phyloP scores from a whole-genome alignment of 176 grass and related monocot genomes.

The Paspalum notatum region DNA sequence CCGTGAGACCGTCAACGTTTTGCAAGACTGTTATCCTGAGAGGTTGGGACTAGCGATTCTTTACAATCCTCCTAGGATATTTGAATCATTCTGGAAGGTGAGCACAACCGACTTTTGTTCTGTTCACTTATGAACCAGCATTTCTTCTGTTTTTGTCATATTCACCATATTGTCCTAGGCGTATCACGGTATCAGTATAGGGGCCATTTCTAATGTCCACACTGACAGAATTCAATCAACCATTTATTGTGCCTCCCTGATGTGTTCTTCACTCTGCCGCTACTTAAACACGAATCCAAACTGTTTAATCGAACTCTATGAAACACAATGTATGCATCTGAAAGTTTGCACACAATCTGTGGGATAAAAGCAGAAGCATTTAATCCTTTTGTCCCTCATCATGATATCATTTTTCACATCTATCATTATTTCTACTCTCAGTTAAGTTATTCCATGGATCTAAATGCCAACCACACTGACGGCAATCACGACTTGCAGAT shows the following conservation, averaged over 20 bases:
- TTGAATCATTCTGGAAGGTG: conserved; percentile 89
- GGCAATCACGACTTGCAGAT: conserved; percentile 50
- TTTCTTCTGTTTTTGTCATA: conserved; percentile 6
- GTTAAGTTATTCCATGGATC: neutral
- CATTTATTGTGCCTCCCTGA: neutral
- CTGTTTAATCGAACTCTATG: neutral
- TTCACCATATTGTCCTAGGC: neutral
- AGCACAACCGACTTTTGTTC: conserved; percentile 1
- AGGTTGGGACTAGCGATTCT: conserved; percentile 74
- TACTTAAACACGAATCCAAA: neutral
- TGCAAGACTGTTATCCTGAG: conserved; percentile 87
- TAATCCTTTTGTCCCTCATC: neutral
- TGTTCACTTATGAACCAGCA: conserved; percentile 13
- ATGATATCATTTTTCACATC: neutral
- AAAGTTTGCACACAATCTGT: neutral
- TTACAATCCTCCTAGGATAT: conserved; percentile 86
- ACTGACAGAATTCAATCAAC: neutral
- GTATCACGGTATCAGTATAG: neutral
- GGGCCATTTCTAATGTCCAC: neutral
- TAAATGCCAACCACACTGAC: conserved; percentile 29
- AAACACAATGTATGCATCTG: neutral
- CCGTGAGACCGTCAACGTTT: conserved; percentile 65
- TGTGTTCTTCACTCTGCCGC: neutral
- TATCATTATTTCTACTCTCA: neutral
- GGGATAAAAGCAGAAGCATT: neutral